A percentile compares a stretch with the other conserved stretches of the same genome.
Conservation (phyloP, 495 filamentous ascomycete species). For the Poronia punctata region DNA sequence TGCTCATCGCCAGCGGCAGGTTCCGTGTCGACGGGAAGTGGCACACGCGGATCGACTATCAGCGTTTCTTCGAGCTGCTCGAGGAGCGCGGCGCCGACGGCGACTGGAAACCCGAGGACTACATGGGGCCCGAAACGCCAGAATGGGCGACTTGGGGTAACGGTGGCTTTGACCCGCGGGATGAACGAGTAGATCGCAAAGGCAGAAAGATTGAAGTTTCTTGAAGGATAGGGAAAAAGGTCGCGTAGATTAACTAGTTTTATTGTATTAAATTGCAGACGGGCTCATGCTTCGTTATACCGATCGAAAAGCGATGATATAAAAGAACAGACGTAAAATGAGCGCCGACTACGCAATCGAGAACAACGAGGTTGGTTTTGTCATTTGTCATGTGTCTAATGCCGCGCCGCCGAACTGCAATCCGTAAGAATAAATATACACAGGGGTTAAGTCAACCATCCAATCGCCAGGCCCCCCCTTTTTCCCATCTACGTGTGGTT, state of each 20-base stretch:
- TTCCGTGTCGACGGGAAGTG: constrained; percentile 70
- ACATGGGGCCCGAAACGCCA: constrained; percentile 72
- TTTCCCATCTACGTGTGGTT: constrained; percentile 3
- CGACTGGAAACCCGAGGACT: constrained; percentile 81
- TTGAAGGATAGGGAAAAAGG: constrained; percentile 8
- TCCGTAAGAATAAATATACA: constrained; percentile 11
- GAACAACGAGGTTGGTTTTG: constrained; percentile 4
- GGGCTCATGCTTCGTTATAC: neutral
- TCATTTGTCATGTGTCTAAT: constrained; percentile 26
- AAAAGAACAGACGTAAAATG: neutral
- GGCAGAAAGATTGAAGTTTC: constrained; percentile 44
- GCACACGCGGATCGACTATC: constrained; percentile 89
- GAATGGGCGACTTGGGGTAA: constrained; percentile 95
- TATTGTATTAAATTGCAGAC: constrained; percentile 2
- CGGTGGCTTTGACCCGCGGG: constrained; percentile 87
- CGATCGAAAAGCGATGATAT: neutral
- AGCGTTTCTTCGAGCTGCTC: constrained; percentile 76
- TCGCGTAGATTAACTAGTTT: neutral
- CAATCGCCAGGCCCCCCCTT: constrained; percentile 3
- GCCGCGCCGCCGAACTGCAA: constrained; percentile 16
- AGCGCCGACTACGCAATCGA: constrained; percentile 2
- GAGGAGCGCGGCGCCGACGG: constrained; percentile 58
- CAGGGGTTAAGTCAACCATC: constrained; percentile 5
- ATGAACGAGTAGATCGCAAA: constrained; percentile 77
- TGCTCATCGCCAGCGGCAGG: constrained; percentile 69